A percentile compares a stretch with the other conserved stretches of the same genome.
These are phyloP conservation scores for Cardamine resedifolia DNA, from an alignment of 345 rosid species.

Conservation along the genomic window DNA sequence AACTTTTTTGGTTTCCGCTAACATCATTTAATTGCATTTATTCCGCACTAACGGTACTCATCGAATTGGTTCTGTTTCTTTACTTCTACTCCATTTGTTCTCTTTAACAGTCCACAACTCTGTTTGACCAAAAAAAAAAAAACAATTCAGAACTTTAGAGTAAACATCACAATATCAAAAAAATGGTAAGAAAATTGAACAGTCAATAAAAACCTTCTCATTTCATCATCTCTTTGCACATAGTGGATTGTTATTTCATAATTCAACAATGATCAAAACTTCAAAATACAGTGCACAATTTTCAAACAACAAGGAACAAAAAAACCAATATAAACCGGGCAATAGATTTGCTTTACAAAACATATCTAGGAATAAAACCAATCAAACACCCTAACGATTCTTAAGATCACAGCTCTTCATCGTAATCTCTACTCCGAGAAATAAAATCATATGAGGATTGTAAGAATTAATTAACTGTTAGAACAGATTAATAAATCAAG, in stretches of 20 bases:
- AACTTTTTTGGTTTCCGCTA: neutral
- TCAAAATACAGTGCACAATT: neutral
- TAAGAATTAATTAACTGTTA: neutral
- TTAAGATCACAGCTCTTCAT: neutral
- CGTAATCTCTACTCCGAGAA: neutral
- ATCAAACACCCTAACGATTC: neutral
- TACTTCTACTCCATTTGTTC: conserved; percentile 2
- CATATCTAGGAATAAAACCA: neutral
- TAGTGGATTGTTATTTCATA: neutral
- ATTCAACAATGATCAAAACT: neutral
- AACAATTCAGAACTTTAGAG: neutral
- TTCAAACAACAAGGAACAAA: neutral
- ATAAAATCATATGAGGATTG: neutral
- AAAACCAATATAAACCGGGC: neutral
- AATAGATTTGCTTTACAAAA: neutral
- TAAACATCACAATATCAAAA: neutral
- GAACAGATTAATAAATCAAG: neutral
- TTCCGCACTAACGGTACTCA: conserved; percentile 15
- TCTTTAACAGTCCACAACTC: conserved; percentile 2
- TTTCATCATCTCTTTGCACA: neutral
- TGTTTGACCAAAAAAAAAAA: neutral
- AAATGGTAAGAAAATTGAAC: neutral
- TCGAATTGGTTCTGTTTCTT: conserved; percentile 9
- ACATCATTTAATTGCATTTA: conserved; percentile 4
- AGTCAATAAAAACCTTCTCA: neutral